Evolutionary conservation across 257 asterid species (phyloP).

Genomic region (Ocimum tenuiflorum): DNA sequence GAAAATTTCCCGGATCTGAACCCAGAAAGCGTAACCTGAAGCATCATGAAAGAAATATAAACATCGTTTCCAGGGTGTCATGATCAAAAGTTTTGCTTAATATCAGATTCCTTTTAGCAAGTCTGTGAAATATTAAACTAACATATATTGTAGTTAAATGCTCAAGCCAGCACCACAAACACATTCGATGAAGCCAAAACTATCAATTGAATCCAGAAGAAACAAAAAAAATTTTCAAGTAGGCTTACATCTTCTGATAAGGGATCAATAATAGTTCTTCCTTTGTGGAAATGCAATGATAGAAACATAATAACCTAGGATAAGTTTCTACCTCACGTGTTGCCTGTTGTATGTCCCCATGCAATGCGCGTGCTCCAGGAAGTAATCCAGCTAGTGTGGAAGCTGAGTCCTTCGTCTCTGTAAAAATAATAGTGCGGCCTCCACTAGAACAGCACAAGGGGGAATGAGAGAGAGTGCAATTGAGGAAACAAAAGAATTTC

Average conservation of each 20-base stretch:
- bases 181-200: not conserved
- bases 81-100: not conserved
- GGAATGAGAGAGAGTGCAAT: not conserved
- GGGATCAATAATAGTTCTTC: not conserved
- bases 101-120: not conserved
- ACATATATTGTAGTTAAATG: not conserved
- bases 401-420: conserved; percentile 86
- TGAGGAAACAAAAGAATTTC: not conserved
- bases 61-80: not conserved
- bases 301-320: not conserved
- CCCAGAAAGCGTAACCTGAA: conserved; percentile 77
- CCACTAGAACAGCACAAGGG: conserved; percentile 46
- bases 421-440: conserved; percentile 88
- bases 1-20: conserved; percentile 86
- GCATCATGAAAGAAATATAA: conserved; percentile 8
- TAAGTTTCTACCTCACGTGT: conserved; percentile 72
- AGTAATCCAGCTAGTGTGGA: conserved; percentile 86
- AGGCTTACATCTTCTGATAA: not conserved
- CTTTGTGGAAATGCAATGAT: not conserved
- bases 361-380: conserved; percentile 97
- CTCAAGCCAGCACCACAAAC: not conserved
- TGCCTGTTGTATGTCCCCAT: conserved; percentile 93
- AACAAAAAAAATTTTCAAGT: not conserved
- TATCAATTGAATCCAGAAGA: not conserved
- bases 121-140: not conserved